Conservation (phyloP, 805 yeast species). For the Wickerhamomyces kurtzmanii region DNA sequence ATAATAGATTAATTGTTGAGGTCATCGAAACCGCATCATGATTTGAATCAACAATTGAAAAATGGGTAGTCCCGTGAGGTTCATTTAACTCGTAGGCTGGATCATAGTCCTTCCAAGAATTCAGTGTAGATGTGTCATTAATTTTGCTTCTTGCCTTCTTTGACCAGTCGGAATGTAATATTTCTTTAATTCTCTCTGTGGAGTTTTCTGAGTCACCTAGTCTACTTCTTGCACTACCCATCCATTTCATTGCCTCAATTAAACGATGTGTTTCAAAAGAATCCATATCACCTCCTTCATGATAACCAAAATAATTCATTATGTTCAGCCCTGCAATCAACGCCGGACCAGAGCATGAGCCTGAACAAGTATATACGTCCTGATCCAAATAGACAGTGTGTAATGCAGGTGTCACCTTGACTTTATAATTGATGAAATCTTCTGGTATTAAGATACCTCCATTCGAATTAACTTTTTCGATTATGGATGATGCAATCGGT, state of each 20-base stretch:
- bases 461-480: constrained; percentile 31
- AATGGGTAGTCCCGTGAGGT: constrained; percentile 89
- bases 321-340: constrained; percentile 65
- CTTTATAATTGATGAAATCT: constrained; percentile 63
- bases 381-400: constrained; percentile 28
- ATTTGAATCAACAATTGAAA: constrained; percentile 64
- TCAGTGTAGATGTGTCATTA: constrained; percentile 44
- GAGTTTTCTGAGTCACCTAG: constrained; percentile 55
- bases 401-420: constrained; percentile 30
- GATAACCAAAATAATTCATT: constrained; percentile 34
- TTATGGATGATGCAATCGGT: constrained; percentile 55
- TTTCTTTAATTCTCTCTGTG: constrained; percentile 29
- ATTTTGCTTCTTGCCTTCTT: constrained; percentile 37
- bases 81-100: constrained; percentile 72
- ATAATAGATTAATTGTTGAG: constrained; percentile 75
- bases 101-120: constrained; percentile 60
- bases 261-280: constrained; percentile 52
- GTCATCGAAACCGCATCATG: constrained; percentile 83
- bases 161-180: constrained; percentile 50
- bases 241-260: constrained; percentile 89
- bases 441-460: constrained; percentile 60
- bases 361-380: constrained; percentile 48
- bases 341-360: constrained; percentile 82
- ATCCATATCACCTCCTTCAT: constrained; percentile 34
- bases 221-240: constrained; percentile 77